Conservation (phyloP, 225 moss, liverwort and hornwort genomes). For the Pleurozium schreberi region DNA sequence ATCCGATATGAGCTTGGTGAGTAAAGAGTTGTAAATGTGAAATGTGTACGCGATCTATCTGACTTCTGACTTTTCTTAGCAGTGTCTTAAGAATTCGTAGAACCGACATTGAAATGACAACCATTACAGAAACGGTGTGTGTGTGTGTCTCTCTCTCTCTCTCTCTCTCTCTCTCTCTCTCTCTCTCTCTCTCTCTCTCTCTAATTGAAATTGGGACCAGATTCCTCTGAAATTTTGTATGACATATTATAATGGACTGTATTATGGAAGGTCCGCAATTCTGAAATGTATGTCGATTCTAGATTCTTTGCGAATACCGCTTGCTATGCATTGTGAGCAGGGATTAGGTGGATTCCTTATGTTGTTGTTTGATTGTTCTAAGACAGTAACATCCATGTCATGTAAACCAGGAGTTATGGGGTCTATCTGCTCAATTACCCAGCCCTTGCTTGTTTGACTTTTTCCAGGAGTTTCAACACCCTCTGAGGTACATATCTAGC, state of each 20-base stretch:
- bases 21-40: not conserved
- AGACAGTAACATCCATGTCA: not conserved
- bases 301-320: not conserved
- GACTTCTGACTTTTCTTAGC: not conserved
- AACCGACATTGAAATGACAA: not conserved
- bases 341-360: not conserved
- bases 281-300: not conserved
- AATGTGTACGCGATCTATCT: not conserved
- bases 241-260: not conserved
- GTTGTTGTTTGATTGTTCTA: not conserved
- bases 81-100: not conserved
- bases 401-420: not conserved
- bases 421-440: not conserved
- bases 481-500: conserved; percentile 76
- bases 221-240: not conserved
- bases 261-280: not conserved
- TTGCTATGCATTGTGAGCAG: not conserved
- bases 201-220: too few species aligned
- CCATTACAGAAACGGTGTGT: too few species aligned
- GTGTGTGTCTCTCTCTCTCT: too few species aligned
- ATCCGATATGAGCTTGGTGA: not conserved
- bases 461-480: conserved; percentile 82
- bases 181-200: too few species aligned
- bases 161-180: too few species aligned
- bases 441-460: not conserved